A percentile compares a stretch with the other conserved stretches of the same genome.
phyloP scores from a whole-genome alignment of 2,329 filamentous ascomycete genomes.

The Aphanocladium album region DNA sequence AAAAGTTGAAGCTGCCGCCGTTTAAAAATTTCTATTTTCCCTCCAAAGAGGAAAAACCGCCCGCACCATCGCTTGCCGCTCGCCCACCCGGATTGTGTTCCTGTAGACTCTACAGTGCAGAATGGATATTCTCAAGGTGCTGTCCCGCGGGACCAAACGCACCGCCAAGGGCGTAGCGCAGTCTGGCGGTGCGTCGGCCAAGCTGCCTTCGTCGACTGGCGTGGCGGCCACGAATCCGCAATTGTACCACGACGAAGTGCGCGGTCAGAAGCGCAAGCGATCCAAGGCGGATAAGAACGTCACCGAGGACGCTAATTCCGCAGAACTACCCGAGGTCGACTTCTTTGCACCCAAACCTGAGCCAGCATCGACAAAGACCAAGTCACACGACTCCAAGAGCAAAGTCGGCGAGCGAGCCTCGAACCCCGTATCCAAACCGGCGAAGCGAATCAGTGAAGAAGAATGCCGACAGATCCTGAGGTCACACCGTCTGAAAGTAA shows the following conservation, averaged over 20 bases:
- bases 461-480: constrained; percentile 70
- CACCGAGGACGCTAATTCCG: constrained; percentile 24
- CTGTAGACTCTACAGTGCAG: neutral
- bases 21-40: neutral
- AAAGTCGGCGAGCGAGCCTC: constrained; percentile 18
- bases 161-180: constrained; percentile 31
- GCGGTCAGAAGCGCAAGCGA: constrained; percentile 53
- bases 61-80: neutral
- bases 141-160: constrained; percentile 65
- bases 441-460: constrained; percentile 53
- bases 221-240: constrained; percentile 63
- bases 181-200: constrained; percentile 29
- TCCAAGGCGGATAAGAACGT: constrained; percentile 26
- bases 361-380: constrained; percentile 17
- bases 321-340: constrained; percentile 46
- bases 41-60: neutral
- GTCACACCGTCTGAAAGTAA: constrained; percentile 80
- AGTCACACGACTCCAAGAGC: constrained; percentile 19
- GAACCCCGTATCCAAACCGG: constrained; percentile 23
- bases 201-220: constrained; percentile 52
- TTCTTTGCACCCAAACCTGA: constrained; percentile 52
- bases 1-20: constrained; percentile 8
- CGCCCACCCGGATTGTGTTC: neutral
- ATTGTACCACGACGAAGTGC: constrained; percentile 57
- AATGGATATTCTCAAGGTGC: constrained; percentile 70